Base-by-base conservation (phyloP, 2,329 filamentous ascomycete species). In the Monosporascus sp. region DNA sequence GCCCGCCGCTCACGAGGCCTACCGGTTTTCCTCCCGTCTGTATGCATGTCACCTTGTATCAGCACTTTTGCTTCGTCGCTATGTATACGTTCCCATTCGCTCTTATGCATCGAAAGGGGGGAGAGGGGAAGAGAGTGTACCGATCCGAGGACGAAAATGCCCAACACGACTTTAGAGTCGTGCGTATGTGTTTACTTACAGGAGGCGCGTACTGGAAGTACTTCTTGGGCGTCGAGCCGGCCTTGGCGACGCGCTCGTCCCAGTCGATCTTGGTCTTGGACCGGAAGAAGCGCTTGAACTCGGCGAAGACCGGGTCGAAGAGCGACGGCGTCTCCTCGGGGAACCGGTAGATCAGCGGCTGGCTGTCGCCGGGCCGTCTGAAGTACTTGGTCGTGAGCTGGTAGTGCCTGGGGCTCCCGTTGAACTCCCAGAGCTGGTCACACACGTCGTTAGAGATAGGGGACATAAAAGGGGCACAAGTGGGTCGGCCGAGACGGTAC, bases 381-480 rank as follows among this genome's bases (percentile, higher is more conserved):
- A 73, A 75, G 59, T 73, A 75, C 51, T 81, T 81, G 47, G 76
- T 77, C 7, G 80, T 80, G 46, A 83, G 81, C 59, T 78, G 80
- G 70, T 90, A 91, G 0, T 81, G 77, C 54, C 73, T 74, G 0
- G 86, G 86, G 16, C 71, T 69, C 11, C 77, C 72, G 55, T 82
- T 76, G 5, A 85, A 87, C 67, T 90, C 83, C 71, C 84, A 89
- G 49, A 92, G 75, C 86, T 91, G 57, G n/a, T 11, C 40, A 34
- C 9, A 34, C 2, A 7, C 45, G 34, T 31, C 49, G 40, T 37
- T 5, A 43, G 8, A 24, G 31, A 34, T 41, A 22, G n/a, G 36
- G 19, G 36, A 16, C 27, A 47, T 36, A 22, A 22, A 27, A 41
- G 31, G 19, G 9, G 34, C 24, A 17, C 19, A 26, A 36, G 17